Evolutionary conservation across 2,329 filamentous ascomycete genomes (phyloP).

Genomic region (Cercospora sp.): DNA sequence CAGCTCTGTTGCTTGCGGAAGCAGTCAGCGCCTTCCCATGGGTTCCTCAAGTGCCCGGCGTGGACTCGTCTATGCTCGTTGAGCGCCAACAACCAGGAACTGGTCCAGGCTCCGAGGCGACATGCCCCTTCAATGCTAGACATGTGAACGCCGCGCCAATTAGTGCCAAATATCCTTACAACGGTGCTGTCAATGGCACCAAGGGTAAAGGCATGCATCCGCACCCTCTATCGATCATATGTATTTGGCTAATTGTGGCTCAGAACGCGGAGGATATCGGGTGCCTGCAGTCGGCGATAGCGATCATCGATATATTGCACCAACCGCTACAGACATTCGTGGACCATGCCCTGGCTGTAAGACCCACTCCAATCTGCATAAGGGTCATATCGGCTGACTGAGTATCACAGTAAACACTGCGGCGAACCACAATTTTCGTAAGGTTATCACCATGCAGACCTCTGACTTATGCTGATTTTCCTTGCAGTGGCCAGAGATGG

Average conservation of each 20-base stretch:
- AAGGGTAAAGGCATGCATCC: slow-evolving; percentile 37
- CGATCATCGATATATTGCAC: slow-evolving; percentile 43
- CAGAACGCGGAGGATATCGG: slow-evolving; percentile 45
- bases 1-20: slow-evolving; percentile 25
- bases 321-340: slow-evolving; percentile 44
- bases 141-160: slow-evolving; percentile 42
- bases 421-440: slow-evolving; percentile 47
- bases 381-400: not conserved
- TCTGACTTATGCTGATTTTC: no score
- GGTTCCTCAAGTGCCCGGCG: slow-evolving; percentile 41
- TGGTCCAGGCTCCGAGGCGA: slow-evolving; percentile 34
- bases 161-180: slow-evolving; percentile 45
- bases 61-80: slow-evolving; percentile 41
- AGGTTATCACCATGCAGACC: not conserved
- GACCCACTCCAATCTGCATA: slow-evolving; percentile 29
- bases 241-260: not conserved
- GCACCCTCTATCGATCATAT: not conserved
- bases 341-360: slow-evolving; percentile 42
- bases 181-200: slow-evolving; percentile 45
- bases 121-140: slow-evolving; percentile 44
- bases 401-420: slow-evolving; percentile 40
- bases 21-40: slow-evolving; percentile 44
- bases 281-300: slow-evolving; percentile 48
- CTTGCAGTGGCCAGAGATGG: slow-evolving; percentile 43
- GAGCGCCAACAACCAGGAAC: slow-evolving; percentile 39